Conservation (phyloP, 176 grass and related monocot genomes). For the Oryza brachyantha region DNA sequence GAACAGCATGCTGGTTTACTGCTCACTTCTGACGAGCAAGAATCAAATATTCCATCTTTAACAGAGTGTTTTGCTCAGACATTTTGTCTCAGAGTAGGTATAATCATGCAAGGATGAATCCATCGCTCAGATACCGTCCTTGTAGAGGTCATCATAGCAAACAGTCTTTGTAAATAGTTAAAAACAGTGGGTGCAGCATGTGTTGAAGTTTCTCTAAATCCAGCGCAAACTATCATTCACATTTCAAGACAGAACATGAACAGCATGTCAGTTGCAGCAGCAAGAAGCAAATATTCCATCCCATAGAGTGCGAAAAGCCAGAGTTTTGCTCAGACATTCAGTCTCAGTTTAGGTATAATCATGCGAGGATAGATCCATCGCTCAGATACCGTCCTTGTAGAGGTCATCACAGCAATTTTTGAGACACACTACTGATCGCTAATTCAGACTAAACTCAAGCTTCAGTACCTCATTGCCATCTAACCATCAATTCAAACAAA, state of each 20-base stretch:
- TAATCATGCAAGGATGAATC: neutral
- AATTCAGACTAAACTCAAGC: neutral
- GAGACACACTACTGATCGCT: neutral
- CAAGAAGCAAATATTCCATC: neutral
- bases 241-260: no score
- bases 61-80: conserved; percentile 3
- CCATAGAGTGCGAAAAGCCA: neutral
- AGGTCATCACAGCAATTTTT: conserved; percentile 1
- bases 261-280: no score
- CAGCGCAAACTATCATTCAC: no score
- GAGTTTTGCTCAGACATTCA: conserved; percentile 9
- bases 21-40: no score
- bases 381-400: conserved; percentile 27
- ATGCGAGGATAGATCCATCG: neutral
- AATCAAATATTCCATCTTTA: neutral
- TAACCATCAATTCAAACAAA: neutral
- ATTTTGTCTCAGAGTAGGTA: neutral
- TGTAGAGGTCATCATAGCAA: neutral
- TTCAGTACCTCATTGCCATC: neutral
- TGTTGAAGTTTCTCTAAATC: no score
- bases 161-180: neutral
- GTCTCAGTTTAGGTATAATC: conserved; percentile 20
- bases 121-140: conserved; percentile 16
- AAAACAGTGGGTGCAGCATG: no score
- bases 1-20: neutral